Evolutionary conservation across 2,329 filamentous ascomycete species (phyloP), one percentile per base, ranked within the genome.

Genomic region (Aspergillus viridinutans): DNA sequence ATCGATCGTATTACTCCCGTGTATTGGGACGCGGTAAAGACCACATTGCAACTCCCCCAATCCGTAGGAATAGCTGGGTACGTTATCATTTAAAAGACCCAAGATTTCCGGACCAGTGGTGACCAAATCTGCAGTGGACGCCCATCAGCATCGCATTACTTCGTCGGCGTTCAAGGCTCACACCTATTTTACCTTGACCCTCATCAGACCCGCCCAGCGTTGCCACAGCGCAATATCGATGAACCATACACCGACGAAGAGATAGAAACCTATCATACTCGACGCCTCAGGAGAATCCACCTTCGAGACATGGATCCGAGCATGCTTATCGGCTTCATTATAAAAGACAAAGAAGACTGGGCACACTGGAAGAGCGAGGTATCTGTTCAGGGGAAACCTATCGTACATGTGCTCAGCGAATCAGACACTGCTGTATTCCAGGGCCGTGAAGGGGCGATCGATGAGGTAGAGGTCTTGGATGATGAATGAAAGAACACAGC

Each of bases 31-130:
- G 90, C 92, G n/a, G 81, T 99, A 35, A 91, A 92, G 67, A 83
- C 89, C 21, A 84, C 90, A 21, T 78, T 99, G 53, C 90, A 94
- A 72, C 90, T 96, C 79, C 84, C 88, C 7, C 94, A 97, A 70
- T 95, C 91, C n/a, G 87, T 97, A 52, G 94, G 94, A 10, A 96
- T 99, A 62, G 94, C 94, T 67, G 94, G 92, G 91, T 94, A 81
- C 74, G 70, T 65, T 35, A 12, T 10, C 23, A 17, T 49, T 21
- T 4, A 43, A n/a, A 4, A 21, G 2, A 23, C 32, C 23, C 20
- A 12, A 45, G 83, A 69, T 26, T 14, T 26, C 4, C 25, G n/a
- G n/a, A 40, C 26, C 1, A 49, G 49, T 54, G 25, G 50, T 67
- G 51, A 67, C 21, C 20, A 28, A 29, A n/a, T 21, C 10, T 55